Percentiles rank a stretch among this genome's conserved stretches.
These are phyloP conservation scores for Aspergillus cejpii DNA, from an alignment of 2,329 filamentous ascomycete species.

Conservation along the genomic window DNA sequence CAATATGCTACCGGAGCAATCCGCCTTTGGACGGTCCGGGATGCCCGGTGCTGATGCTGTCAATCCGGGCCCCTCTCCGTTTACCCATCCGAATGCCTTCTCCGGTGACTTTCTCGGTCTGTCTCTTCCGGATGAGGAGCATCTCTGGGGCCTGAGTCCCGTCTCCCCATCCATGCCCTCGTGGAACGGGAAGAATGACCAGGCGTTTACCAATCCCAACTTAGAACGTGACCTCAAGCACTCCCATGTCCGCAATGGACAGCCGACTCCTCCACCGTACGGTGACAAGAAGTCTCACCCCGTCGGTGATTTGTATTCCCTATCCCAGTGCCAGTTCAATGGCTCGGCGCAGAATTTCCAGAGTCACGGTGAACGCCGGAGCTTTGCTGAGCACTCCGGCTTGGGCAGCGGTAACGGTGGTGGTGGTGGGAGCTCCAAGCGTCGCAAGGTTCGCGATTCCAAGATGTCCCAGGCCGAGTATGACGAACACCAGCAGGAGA, in stretches of 20 bases:
- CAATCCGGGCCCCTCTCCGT: slow-evolving; percentile 6
- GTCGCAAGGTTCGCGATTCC: slow-evolving; percentile 12
- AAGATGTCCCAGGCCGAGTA: slow-evolving; percentile 16
- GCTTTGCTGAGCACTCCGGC: slow-evolving; percentile 12
- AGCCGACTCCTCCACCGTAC: slow-evolving; percentile 34
- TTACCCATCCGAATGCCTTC: slow-evolving; percentile 13
- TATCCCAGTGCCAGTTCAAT: slow-evolving; percentile 7
- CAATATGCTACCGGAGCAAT: slow-evolving; percentile 19
- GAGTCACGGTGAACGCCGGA: slow-evolving; percentile 2
- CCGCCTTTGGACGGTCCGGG: slow-evolving; percentile 11
- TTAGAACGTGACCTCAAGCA: slow-evolving; percentile 31
- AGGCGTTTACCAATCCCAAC: slow-evolving; percentile 21
- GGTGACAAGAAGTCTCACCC: slow-evolving; percentile 20
- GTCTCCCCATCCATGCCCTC: slow-evolving; percentile 22
- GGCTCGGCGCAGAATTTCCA: neutral
- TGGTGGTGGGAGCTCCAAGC: slow-evolving; percentile 12
- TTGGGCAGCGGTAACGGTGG: slow-evolving; percentile 11
- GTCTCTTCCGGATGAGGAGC: slow-evolving; percentile 27
- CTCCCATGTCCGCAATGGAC: slow-evolving; percentile 35
- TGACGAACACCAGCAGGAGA: slow-evolving; percentile 25
- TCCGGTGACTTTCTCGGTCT: slow-evolving; percentile 26
- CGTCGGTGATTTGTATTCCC: neutral
- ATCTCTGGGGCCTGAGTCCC: slow-evolving; percentile 28
- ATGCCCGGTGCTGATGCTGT: slow-evolving; percentile 12
- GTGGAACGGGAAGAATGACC: slow-evolving; percentile 25